Conservation (phyloP, 2,329 filamentous ascomycete genomes). For the Pseudogymnoascus sp. region DNA sequence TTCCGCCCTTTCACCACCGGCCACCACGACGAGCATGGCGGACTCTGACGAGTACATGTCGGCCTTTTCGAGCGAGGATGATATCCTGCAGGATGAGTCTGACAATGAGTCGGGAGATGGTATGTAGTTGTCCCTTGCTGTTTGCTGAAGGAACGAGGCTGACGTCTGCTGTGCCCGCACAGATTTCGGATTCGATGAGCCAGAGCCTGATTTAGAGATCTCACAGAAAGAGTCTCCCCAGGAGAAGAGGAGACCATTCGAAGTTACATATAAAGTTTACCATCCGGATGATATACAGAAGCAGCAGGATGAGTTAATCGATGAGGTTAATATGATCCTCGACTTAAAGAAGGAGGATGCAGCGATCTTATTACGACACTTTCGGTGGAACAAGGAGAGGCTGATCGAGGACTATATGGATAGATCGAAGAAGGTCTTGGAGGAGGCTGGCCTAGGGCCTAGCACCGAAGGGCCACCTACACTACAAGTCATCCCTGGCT, state of each 20-base stretch:
- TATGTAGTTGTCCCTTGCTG: constrained; percentile 14
- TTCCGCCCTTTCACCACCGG: constrained; percentile 42
- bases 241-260: constrained; percentile 67
- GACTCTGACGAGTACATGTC: constrained; percentile 94
- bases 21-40: constrained; percentile 57
- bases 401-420: constrained; percentile 98
- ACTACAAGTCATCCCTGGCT: constrained; percentile 64
- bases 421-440: constrained; percentile 66
- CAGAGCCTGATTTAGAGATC: constrained; percentile 41
- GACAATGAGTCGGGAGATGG: constrained; percentile 50
- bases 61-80: constrained; percentile 68
- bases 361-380: constrained; percentile 81
- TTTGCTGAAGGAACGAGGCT: constrained; percentile 2
- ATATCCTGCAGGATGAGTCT: constrained; percentile 66
- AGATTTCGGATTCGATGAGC: constrained; percentile 40
- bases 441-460: constrained; percentile 72
- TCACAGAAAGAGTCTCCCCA: constrained; percentile 58
- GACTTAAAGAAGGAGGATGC: constrained; percentile 82
- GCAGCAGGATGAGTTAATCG: constrained; percentile 78
- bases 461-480: constrained; percentile 54
- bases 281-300: constrained; percentile 72
- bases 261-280: constrained; percentile 78
- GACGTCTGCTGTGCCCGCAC: neutral
- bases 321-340: constrained; percentile 85
- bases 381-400: constrained; percentile 93